phyloP scores from a whole-genome alignment of 257 asterid genomes.

The Rubia yunnanensis region DNA sequence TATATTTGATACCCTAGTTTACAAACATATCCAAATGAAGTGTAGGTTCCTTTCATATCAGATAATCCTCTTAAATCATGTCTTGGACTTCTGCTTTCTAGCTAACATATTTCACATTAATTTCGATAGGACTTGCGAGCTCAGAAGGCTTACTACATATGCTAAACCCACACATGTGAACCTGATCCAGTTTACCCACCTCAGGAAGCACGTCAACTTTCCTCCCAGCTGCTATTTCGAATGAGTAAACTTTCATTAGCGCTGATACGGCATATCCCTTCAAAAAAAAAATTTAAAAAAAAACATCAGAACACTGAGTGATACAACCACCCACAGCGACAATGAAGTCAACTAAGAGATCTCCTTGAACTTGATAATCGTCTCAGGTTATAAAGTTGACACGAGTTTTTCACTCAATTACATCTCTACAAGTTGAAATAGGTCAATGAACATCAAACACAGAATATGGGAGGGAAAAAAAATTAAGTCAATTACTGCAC shows the following conservation, averaged over 20 bases:
- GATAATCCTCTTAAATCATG: background rate
- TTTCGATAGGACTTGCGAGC: background rate
- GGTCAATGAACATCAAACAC: background rate
- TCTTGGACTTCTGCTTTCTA: background rate
- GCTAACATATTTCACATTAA: background rate
- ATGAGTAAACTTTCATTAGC: slow-evolving; percentile 79
- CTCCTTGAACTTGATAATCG: background rate
- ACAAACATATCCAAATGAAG: background rate
- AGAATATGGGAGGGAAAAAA: background rate
- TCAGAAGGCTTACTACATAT: background rate
- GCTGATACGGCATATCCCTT: slow-evolving; percentile 93
- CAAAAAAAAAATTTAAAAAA: slow-evolving; percentile 20
- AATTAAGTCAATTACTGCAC: background rate
- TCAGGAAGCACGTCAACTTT: slow-evolving; percentile 79
- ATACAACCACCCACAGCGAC: slow-evolving; percentile 8
- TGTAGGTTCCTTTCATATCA: background rate
- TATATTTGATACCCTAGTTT: background rate
- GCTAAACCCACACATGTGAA: background rate
- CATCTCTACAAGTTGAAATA: background rate
- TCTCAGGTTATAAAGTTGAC: background rate
- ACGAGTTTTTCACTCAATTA: background rate
- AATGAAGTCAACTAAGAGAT: background rate
- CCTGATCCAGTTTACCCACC: slow-evolving; percentile 29
- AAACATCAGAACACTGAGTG: slow-evolving; percentile 13
- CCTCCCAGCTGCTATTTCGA: slow-evolving; percentile 92